Evolutionary conservation across 805 yeast species (phyloP).

Genomic region (Ogataea corticis): DNA sequence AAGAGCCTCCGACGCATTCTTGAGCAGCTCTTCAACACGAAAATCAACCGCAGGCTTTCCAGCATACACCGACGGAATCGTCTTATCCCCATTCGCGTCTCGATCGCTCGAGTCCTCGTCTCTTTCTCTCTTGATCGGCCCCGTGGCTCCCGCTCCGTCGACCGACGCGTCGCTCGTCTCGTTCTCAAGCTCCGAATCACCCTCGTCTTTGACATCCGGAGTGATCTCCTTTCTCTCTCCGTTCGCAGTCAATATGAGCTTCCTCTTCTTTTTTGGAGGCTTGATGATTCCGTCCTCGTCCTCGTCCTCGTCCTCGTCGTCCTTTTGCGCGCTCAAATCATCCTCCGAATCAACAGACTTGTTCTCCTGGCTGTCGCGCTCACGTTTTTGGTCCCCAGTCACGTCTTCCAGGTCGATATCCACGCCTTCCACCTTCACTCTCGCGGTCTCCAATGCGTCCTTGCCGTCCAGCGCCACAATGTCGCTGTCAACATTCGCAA

Average conservation of each 20-base stretch:
- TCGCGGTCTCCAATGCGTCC: constrained; percentile 2
- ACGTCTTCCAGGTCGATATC: constrained; percentile 3
- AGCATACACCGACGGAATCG: constrained; percentile 45
- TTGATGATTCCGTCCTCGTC: constrained; percentile 22
- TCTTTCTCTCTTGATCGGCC: background rate
- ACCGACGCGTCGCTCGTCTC: constrained; percentile 13
- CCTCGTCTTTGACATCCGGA: constrained; percentile 13
- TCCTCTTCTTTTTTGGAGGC: constrained; percentile 22
- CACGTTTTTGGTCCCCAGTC: background rate
- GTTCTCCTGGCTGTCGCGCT: constrained; percentile 5
- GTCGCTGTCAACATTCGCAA: constrained; percentile 25
- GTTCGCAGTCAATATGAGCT: constrained; percentile 21
- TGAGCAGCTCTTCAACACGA: constrained; percentile 22
- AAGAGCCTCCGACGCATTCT: constrained; percentile 22
- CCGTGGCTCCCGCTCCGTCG: constrained; percentile 5
- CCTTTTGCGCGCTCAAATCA: background rate
- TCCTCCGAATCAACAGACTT: background rate
- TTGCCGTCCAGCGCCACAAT: constrained; percentile 9
- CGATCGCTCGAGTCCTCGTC: constrained; percentile 21
- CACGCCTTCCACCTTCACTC: constrained; percentile 14
- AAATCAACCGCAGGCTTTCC: constrained; percentile 17
- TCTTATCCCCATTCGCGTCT: constrained; percentile 3
- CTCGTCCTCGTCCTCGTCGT: constrained; percentile 13
- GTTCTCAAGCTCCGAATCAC: constrained; percentile 17
- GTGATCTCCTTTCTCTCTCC: constrained; percentile 25